phyloP scores from a whole-genome alignment of 192 early-diverging fungal species.

The Backusella westeae region DNA sequence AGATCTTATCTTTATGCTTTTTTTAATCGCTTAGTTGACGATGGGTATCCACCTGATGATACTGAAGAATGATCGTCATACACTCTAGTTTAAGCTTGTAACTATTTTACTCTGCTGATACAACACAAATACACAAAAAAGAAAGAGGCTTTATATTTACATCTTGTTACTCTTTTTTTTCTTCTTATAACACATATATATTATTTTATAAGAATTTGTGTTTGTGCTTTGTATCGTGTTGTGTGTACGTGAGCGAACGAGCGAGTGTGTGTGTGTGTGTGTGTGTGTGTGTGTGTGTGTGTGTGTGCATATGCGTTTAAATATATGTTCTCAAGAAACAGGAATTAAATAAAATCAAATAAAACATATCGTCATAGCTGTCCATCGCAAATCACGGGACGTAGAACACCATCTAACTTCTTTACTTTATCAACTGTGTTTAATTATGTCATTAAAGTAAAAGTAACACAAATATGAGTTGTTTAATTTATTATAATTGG shows the following conservation, averaged over 20 bases:
- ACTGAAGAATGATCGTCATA: conserved; percentile 1
- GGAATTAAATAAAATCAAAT: conserved; percentile 2
- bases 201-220: not conserved
- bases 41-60: conserved; percentile 11
- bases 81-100: not conserved
- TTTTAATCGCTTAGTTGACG: conserved; percentile 5
- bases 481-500: conserved; percentile 2
- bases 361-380: conserved; percentile 8
- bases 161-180: not conserved
- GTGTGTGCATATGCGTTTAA: not conserved
- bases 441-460: not conserved
- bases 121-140: not conserved
- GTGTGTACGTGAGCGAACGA: not conserved
- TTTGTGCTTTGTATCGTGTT: not conserved
- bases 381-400: not conserved
- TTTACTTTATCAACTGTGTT: not conserved
- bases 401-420: not conserved
- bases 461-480: not conserved
- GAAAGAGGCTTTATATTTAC: not conserved
- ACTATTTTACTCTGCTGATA: conserved; percentile 1
- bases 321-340: not conserved
- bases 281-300: not conserved
- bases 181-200: not conserved
- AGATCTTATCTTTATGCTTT: not conserved
- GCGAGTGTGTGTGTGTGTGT: not conserved